phyloP scores from a whole-genome alignment of 495 filamentous ascomycete genomes.

The Cairneyella variabilis region DNA sequence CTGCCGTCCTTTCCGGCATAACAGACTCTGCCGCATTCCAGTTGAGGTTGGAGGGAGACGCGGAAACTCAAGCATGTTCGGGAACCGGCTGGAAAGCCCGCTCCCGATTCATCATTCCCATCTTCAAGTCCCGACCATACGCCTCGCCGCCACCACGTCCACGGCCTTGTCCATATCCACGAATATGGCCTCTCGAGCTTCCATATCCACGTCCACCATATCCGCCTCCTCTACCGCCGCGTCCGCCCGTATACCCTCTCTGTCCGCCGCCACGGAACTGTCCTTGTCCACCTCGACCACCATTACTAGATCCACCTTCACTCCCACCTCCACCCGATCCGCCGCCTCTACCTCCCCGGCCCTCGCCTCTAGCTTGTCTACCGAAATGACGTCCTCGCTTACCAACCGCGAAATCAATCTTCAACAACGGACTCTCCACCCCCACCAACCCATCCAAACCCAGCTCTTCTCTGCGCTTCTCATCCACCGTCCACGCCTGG shows the following conservation, averaged over 20 bases:
- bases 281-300: background rate
- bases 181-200: constrained; percentile 7
- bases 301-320: background rate
- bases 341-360: constrained; percentile 2
- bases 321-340: background rate
- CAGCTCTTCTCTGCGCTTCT: constrained; percentile 44
- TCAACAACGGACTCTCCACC: constrained; percentile 43
- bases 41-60: background rate
- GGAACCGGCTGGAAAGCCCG: background rate
- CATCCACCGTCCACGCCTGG: constrained; percentile 57
- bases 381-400: constrained; percentile 2
- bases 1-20: no score
- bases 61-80: background rate
- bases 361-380: constrained; percentile 1
- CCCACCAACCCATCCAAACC: constrained; percentile 46
- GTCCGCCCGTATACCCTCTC: no score
- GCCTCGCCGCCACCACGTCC: constrained; percentile 1
- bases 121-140: background rate
- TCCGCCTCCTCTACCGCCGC: no score
- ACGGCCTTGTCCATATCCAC: constrained; percentile 3
- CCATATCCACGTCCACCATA: constrained; percentile 20
- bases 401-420: constrained; percentile 41
- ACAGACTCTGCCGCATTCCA: no score
- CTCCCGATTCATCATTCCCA: constrained; percentile 15
- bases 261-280: constrained; percentile 3